These are phyloP conservation scores for Tylopilus sp. DNA, from an alignment of 768 basidiomycete genomes.

Conservation along the genomic window DNA sequence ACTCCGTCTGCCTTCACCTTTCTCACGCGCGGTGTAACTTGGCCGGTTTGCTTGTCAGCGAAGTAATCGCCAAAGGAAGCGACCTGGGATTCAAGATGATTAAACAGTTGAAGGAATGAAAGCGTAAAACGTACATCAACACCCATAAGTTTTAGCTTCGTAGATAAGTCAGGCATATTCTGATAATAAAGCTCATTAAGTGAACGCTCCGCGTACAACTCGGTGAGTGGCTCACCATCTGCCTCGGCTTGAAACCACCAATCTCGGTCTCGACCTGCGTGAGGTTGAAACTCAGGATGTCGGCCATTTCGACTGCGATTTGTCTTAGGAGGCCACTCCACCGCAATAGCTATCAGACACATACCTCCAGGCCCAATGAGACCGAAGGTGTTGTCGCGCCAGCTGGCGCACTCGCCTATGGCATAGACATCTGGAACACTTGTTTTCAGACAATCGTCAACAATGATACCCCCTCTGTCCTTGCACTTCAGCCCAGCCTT, in stretches of 20 bases:
- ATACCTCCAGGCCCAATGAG: slow-evolving; percentile 67
- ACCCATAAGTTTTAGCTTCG: slow-evolving; percentile 60
- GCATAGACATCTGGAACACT: slow-evolving; percentile 61
- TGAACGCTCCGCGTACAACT: background rate
- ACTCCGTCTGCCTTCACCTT: background rate
- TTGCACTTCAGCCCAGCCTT: slow-evolving; percentile 48
- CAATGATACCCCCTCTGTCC: slow-evolving; percentile 52
- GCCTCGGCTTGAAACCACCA: slow-evolving; percentile 39
- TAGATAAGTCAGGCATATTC: slow-evolving; percentile 66
- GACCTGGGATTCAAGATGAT: slow-evolving; percentile 31
- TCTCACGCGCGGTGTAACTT: background rate
- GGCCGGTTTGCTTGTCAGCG: slow-evolving; percentile 44
- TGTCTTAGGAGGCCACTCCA: background rate
- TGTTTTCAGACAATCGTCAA: slow-evolving; percentile 55
- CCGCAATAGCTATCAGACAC: too few relatives aligned
- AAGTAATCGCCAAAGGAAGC: slow-evolving; percentile 76
- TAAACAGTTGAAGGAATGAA: background rate
- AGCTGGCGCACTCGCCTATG: slow-evolving; percentile 74
- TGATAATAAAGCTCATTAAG: slow-evolving; percentile 1
- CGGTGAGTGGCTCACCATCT: slow-evolving; percentile 35
- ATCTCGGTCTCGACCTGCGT: slow-evolving; percentile 46
- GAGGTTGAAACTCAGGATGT: slow-evolving; percentile 70
- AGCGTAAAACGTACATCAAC: slow-evolving; percentile 40
- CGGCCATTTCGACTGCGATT: slow-evolving; percentile 60
- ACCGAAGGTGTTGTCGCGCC: slow-evolving; percentile 66